These are phyloP conservation scores for Verbascum thapsus DNA, from an alignment of 257 asterid genomes.

Conservation along the genomic window DNA sequence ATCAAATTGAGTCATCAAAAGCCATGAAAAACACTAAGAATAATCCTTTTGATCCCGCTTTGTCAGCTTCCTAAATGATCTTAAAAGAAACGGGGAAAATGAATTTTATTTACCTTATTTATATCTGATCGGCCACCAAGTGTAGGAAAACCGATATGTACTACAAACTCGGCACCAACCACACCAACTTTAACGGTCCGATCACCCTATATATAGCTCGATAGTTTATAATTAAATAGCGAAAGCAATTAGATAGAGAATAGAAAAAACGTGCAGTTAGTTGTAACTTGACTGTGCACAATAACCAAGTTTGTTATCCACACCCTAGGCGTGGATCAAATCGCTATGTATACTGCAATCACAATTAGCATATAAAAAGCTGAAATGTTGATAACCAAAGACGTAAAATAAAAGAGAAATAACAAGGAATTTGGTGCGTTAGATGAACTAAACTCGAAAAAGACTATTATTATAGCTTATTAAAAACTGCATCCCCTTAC, in stretches of 20 bases:
- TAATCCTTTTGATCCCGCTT: too few relatives aligned
- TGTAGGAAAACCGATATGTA: conserved; percentile 74
- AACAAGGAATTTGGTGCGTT: background rate
- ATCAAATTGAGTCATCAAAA: background rate
- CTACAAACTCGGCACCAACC: conserved; percentile 69
- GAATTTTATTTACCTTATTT: conserved; percentile 40
- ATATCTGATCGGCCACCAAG: conserved; percentile 55
- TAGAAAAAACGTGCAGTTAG: background rate
- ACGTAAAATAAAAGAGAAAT: background rate
- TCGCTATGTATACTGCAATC: conserved; percentile 63
- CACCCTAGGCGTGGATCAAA: conserved; percentile 97
- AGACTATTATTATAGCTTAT: background rate
- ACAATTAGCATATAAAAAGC: background rate
- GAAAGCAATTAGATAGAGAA: background rate
- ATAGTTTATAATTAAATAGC: background rate
- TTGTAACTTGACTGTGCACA: conserved; percentile 76
- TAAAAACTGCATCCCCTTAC: background rate
- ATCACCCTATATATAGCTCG: conserved; percentile 61
- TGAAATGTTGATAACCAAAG: background rate
- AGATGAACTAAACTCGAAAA: background rate
- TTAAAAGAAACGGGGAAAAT: too few relatives aligned
- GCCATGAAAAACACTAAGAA: background rate
- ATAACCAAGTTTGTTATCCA: conserved; percentile 88
- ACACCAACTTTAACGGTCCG: conserved; percentile 76
- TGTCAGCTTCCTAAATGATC: too few relatives aligned